Conservation (phyloP, 2,329 filamentous ascomycete genomes). For the Trichoderma sp. region DNA sequence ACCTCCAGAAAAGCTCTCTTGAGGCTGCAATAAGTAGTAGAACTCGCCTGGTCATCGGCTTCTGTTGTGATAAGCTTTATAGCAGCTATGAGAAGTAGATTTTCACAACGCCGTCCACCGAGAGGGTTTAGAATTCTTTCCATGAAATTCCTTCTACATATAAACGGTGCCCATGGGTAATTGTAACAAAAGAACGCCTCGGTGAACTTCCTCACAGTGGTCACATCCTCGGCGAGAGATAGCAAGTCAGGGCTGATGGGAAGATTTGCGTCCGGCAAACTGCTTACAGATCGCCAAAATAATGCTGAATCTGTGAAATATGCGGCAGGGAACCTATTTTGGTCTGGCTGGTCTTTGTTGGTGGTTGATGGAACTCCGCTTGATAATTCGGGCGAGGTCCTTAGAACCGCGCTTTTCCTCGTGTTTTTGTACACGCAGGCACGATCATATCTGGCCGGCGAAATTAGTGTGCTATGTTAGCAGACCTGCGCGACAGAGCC, state of each 20-base stretch:
- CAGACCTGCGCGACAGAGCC: background rate
- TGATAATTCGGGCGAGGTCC: background rate
- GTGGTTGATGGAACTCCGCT: background rate
- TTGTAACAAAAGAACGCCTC: conserved; percentile 1
- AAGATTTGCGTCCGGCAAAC: background rate
- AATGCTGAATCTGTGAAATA: background rate
- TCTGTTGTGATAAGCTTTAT: conserved; percentile 4
- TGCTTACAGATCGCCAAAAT: background rate
- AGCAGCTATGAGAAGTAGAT: background rate
- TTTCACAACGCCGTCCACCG: background rate
- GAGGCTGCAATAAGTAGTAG: background rate
- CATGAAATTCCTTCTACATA: conserved; percentile 3
- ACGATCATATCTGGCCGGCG: background rate
- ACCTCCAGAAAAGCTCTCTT: background rate
- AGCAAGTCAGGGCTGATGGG: background rate
- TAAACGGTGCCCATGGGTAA: conserved; percentile 3
- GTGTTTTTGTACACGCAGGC: background rate
- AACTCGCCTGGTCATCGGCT: background rate
- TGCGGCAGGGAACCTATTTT: background rate
- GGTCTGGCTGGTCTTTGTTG: background rate
- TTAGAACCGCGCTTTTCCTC: background rate
- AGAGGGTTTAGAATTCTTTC: conserved; percentile 4
- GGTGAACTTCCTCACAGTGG: background rate
- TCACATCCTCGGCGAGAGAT: background rate
- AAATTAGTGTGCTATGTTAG: conserved; percentile 2